Base-by-base conservation (phyloP, 371 early-diverging fungal genomes). In the Haplosporangium sp. region DNA sequence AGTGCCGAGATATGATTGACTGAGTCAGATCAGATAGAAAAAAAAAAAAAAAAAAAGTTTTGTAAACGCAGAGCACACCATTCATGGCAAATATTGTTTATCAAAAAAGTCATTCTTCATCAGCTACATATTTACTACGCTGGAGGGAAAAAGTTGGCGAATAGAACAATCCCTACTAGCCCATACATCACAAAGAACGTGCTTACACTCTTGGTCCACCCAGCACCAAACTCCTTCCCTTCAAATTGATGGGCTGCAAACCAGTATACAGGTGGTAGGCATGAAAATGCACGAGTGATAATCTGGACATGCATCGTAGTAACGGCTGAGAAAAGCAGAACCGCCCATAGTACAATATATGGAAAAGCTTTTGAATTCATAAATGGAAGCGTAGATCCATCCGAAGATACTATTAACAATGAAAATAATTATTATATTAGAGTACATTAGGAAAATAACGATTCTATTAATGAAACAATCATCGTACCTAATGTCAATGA, bases 281-380 rank as follows among this genome's bases (percentile, higher is more conserved):
- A 92, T 0, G 97, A 94, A 69, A 96, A 94, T 60, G 96, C 94
- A 5, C 97, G 89, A 39, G 92, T 92, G 63, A 96, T 94, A 6
- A 97, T 91, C 85, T 97, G 98, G 19, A 97, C 90, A 65, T 97
- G 97, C 93, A 96, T 96, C 40, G 87, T 89, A 0, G 92, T 88
- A 17, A 86, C 61, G n/a, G 85, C 88, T 50, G 90, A 89, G 0
- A 91, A 15, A 0, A 94, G 76, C 57, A 96, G 66, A 38, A 88
- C 78, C 1, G 79, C 60, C 94, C 94, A 95, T 20, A 97, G 85
- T 60, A 92, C 91, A 61, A 94, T 86, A 67, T 90, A 91, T 11
- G 93, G 91, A 19, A 91, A 76, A 39, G 85, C 47, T 6, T 63
- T 55, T 8, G 53, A 58, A 53, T 78, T 72, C 66, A 84, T 66